phyloP scores from a whole-genome alignment of 768 basidiomycete species.

The Mycena galopus region DNA sequence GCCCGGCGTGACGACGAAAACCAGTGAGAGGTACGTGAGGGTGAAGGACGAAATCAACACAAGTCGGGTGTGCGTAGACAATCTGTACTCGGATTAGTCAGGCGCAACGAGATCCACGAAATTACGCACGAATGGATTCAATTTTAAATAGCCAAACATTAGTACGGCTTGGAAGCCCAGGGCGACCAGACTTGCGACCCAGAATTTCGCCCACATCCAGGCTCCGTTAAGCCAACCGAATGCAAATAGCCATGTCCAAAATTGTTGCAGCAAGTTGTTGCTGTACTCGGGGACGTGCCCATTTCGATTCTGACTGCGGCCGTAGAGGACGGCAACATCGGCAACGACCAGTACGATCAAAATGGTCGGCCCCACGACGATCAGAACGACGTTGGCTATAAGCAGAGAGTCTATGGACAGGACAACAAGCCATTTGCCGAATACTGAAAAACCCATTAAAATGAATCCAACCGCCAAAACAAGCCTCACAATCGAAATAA shows the following conservation, averaged over 20 bases:
- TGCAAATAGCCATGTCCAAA: constrained; percentile 42
- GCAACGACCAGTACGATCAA: constrained; percentile 58
- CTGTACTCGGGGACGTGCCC: constrained; percentile 35
- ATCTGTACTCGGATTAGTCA: constrained; percentile 57
- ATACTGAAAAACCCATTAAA: constrained; percentile 58
- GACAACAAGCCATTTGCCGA: constrained; percentile 65
- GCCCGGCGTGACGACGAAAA: constrained; percentile 55
- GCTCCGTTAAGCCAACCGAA: constrained; percentile 46
- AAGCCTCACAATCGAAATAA: constrained; percentile 79
- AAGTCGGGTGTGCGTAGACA: constrained; percentile 67
- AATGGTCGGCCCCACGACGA: constrained; percentile 73
- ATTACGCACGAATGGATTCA: constrained; percentile 31
- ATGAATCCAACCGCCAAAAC: neutral
- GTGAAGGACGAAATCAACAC: constrained; percentile 64
- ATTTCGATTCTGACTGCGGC: constrained; percentile 29
- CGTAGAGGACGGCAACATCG: constrained; percentile 21
- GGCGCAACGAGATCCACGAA: neutral
- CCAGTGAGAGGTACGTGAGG: constrained; percentile 62
- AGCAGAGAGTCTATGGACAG: constrained; percentile 66
- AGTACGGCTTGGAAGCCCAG: constrained; percentile 62
- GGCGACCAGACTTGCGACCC: constrained; percentile 65
- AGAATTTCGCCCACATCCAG: constrained; percentile 72
- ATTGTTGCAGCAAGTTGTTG: constrained; percentile 32
- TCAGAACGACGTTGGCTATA: constrained; percentile 68
- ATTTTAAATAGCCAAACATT: constrained; percentile 59